Evolutionary conservation across 108 stramenopile genomes (phyloP), one percentile per base, ranked within the genome.

Genomic region (Fistulifera solaris): DNA sequence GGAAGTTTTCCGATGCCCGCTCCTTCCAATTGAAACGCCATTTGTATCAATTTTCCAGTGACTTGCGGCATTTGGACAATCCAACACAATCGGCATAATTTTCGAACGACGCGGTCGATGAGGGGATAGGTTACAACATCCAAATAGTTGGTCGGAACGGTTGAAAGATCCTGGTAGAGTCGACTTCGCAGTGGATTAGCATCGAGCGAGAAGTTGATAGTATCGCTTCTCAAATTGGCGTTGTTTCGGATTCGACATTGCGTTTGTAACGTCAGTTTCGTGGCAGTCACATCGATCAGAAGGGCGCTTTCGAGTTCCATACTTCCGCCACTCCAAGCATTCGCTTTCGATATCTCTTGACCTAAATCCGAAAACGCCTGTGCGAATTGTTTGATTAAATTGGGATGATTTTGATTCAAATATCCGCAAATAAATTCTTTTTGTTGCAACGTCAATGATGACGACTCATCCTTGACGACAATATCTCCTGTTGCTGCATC

Each of bases 11-110:
- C 65, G 38, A 83, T 71, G 13, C 76, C 70, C 4, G 48, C 54
- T 19, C 83, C 83, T 38, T 72, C 80, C 31, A 90, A 43, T 52
- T 90, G 84, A n/a, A 86, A 72, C 1, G 77, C 84, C 44, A 90
- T 40, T 65, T 90, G 89, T 47, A 84, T 80, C 45, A 90, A 52
- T 56, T 86, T 85, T 10, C 89, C 89, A 1, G 85, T 90, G 15
- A 73, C 78, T 26, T 26, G 54, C 18, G 82, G 77, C 8, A 67
- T 59, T 35, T 71, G 27, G 8, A 84, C 82, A 38, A 84, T 82
- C 58, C 69, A 73, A 41, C 80, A 86, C 18, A 90, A 47, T 42
- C 89, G 77, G 55, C 57, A 75, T 52, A 90, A 56, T 23, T 80
- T 67, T 19, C 89, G 76, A 16, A 81, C 71, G 45, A 86, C 66